Evolutionary conservation across 1,284 basidiomycete species (phyloP).

Genomic region (Melampsora americana): DNA sequence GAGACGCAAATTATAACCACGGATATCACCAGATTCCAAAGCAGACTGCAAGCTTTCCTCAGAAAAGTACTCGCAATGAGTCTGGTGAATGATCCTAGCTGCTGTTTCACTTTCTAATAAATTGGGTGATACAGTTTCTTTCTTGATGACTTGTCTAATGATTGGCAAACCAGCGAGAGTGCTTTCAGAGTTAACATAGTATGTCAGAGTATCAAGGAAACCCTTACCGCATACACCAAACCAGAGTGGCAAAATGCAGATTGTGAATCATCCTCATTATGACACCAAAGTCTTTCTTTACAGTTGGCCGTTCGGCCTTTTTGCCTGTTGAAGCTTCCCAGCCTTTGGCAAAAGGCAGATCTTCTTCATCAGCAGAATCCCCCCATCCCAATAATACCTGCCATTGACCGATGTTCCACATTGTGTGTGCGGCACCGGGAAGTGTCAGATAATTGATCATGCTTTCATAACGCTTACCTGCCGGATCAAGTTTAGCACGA

Average conservation of each 20-base stretch:
- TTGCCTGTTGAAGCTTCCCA: background rate
- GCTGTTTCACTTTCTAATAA: too few species aligned
- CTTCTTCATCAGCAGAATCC: background rate
- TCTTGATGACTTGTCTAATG: too few species aligned
- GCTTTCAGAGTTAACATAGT: too few species aligned
- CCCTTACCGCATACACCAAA: slow-evolving; percentile 19
- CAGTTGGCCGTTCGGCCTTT: background rate
- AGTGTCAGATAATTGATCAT: slow-evolving; percentile 6
- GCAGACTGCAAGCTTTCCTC: too few species aligned
- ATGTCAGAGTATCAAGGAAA: background rate
- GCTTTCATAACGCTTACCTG: background rate
- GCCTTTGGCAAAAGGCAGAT: background rate
- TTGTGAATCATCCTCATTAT: slow-evolving; percentile 15
- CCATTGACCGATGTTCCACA: slow-evolving; percentile 20
- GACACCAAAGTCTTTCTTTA: slow-evolving; percentile 9
- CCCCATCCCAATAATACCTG: slow-evolving; percentile 2
- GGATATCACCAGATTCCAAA: too few species aligned
- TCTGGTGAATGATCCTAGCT: too few species aligned
- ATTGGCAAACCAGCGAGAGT: too few species aligned
- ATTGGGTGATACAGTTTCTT: too few species aligned
- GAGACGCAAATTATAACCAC: too few species aligned
- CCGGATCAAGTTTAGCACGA: background rate
- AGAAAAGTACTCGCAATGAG: too few species aligned
- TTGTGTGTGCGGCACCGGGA: slow-evolving; percentile 22
- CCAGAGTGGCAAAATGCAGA: slow-evolving; percentile 6